Base-by-base conservation (phyloP, 139 green algal species). In the Bryopsis sp. region DNA sequence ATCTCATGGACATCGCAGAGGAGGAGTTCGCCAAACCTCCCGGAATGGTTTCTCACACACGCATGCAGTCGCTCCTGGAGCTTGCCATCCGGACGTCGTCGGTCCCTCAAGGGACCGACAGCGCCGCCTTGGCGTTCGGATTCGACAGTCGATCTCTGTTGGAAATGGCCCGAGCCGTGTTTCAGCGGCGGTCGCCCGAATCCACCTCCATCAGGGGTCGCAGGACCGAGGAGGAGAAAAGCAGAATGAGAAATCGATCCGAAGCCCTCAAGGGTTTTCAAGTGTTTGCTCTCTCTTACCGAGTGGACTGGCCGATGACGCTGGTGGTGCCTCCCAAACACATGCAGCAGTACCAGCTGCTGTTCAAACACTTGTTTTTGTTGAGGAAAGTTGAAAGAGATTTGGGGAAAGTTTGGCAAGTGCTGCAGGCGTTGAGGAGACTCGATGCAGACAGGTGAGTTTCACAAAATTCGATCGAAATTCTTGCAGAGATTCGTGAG, bases 281-380 rank as follows among this genome's bases (percentile, higher is more conserved):
- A 8, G 33, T 61, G 6, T 61, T 61, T 28, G 33, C 33, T 22
- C 31, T 61, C 19, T 8, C 11, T 28, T 61, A 61, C 19, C 58
- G 67, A 61, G 48, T 86, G 50, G 71, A 48, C 4, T 97, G 91
- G 91, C 91, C 91, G 0, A 50, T 92, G 39, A 86, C 59, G 19
- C 73, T 97, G 33, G 83, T 96, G 33, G 78, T 95, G 19, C 78
- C 78, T 26, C 70, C 82, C 37, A 59, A 76, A 6, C 77, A 86
- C 61, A 72, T 96, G 43, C 74, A 79, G 29, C 84, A 89, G 70
- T 97, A 97, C 82, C 91, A 97, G 71, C 75, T 95, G 6, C 2
- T 78, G 0, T 78, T 78, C 67, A 84, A 87, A 67, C 85, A 95
- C 72, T 72, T 97, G 26, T 90, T 95, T 60, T 73, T 79, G 34